These are phyloP conservation scores for Otatea glauca DNA, from an alignment of 176 grass and related monocot genomes.

Conservation along the genomic window DNA sequence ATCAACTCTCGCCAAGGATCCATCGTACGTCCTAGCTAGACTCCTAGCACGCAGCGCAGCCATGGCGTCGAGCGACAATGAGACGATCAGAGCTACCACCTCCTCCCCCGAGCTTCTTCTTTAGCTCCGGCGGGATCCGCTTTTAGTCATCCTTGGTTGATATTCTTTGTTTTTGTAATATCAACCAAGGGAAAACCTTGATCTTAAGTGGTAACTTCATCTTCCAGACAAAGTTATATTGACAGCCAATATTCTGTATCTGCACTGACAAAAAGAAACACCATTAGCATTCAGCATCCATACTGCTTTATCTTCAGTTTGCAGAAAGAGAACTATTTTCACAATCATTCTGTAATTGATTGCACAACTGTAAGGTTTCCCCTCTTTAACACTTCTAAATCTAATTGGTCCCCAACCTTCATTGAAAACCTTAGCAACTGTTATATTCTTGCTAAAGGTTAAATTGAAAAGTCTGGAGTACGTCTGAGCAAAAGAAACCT, in stretches of 20 bases:
- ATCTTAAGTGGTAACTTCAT: neutral
- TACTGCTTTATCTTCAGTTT: neutral
- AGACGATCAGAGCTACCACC: too few relatives aligned
- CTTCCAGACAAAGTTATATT: neutral
- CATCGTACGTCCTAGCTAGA: too few relatives aligned
- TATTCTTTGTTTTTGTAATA: neutral
- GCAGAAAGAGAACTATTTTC: neutral
- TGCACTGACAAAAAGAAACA: neutral
- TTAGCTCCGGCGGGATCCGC: too few relatives aligned
- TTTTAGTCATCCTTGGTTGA: neutral
- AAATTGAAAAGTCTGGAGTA: neutral
- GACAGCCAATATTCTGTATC: neutral
- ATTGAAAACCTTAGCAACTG: neutral
- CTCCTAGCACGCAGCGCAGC: too few relatives aligned
- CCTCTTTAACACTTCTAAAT: neutral
- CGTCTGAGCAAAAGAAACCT: neutral
- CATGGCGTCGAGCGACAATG: too few relatives aligned
- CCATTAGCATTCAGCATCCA: neutral
- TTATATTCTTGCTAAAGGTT: neutral
- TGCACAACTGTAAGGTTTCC: neutral
- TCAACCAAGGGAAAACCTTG: neutral
- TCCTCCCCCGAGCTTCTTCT: too few relatives aligned
- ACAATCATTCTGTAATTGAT: neutral
- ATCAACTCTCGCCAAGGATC: too few relatives aligned
- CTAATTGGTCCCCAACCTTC: neutral